Base-by-base conservation (phyloP, 352 stramenopile species). In the Phytophthora tubulina region DNA sequence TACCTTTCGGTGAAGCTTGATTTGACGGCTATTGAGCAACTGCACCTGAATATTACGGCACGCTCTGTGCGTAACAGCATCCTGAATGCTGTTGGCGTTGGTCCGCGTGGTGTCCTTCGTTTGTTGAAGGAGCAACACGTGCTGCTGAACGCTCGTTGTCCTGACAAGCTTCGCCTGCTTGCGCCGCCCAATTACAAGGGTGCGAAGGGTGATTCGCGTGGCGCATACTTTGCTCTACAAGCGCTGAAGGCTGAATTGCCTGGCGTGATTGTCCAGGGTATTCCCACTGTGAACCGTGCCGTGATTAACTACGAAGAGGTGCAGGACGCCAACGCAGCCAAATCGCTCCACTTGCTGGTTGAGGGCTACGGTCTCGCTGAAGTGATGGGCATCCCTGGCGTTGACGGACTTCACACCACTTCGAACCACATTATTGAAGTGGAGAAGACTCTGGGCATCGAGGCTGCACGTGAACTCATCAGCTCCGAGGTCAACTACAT, bases 401-500 rank as follows among this genome's bases (percentile, higher is more conserved):
- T 99, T 17, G 97, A 99, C 78, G 97, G 96, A 31, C 79, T 91
- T 11, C 84, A 98, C 67, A 99, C 97, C 5, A 98, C 89, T 58
- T 99, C 97, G 10, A 99, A 99, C 87, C 97, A 99, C 79, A 98
- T 99, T 60, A 96, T 99, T 55, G 98, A 99, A 84, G 92, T 98
- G 44, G 81, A 95, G 67, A 92, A 95, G 63, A 99, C 98, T 17
- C 83, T 99, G 1, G 98, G 98, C 32, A 99, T 99, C 49, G 98
- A 99, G 82, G 98, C 98, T 2, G 98, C 98, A 31, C 91, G 98
- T 42, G 95, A 96, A 44, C 85, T 99, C 15, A 98, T 99, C 57
- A 96, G 93, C 53, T 97, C 96, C 0, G 98, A 99, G 78, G 98
- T 99, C 58, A 98, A 90, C 64, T 99, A 99, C 80, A 99, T 99